These are phyloP conservation scores for Zalaria sp. DNA, from an alignment of 2,329 filamentous ascomycete genomes.

Conservation along the genomic window DNA sequence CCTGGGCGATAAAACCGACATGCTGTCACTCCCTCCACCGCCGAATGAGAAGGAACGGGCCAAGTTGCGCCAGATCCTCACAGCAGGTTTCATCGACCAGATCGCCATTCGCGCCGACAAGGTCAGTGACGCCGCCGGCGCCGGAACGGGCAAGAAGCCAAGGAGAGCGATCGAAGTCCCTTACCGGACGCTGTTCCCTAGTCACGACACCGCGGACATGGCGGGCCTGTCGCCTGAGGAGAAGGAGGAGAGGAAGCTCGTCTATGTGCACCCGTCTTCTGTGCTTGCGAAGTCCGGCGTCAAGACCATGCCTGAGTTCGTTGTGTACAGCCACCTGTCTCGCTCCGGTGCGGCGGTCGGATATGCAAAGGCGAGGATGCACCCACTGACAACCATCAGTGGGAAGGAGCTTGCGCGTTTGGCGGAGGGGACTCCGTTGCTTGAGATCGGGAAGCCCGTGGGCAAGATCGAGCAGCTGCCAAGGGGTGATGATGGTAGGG, in stretches of 20 bases:
- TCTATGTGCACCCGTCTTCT: constrained; percentile 81
- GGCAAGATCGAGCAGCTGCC: constrained; percentile 53
- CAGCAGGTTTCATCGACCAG: constrained; percentile 87
- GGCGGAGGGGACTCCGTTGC: constrained; percentile 69
- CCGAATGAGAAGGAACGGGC: constrained; percentile 52
- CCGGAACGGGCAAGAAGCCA: constrained; percentile 53
- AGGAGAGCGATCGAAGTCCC: constrained; percentile 83
- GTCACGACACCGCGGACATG: constrained; percentile 26
- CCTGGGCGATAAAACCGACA: neutral
- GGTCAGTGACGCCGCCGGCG: constrained; percentile 41
- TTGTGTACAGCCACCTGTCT: constrained; percentile 80
- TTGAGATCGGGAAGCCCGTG: constrained; percentile 80
- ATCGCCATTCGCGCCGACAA: constrained; percentile 84
- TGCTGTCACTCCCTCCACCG: constrained; percentile 32
- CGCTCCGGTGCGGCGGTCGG: constrained; percentile 35
- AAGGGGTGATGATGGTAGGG: constrained; percentile 31
- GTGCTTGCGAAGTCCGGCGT: constrained; percentile 54
- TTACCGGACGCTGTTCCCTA: constrained; percentile 71
- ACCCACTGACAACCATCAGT: constrained; percentile 67
- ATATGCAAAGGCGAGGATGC: constrained; percentile 60
- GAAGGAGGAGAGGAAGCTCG: constrained; percentile 45
- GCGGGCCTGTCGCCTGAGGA: constrained; percentile 19
- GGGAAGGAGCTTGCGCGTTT: constrained; percentile 63
- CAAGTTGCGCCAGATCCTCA: constrained; percentile 78
- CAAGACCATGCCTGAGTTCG: constrained; percentile 70